Percentiles rank a stretch among this genome's conserved stretches.
phyloP scores from a whole-genome alignment of 2,329 filamentous ascomycete species.

The Ophiosphaerella korrae region DNA sequence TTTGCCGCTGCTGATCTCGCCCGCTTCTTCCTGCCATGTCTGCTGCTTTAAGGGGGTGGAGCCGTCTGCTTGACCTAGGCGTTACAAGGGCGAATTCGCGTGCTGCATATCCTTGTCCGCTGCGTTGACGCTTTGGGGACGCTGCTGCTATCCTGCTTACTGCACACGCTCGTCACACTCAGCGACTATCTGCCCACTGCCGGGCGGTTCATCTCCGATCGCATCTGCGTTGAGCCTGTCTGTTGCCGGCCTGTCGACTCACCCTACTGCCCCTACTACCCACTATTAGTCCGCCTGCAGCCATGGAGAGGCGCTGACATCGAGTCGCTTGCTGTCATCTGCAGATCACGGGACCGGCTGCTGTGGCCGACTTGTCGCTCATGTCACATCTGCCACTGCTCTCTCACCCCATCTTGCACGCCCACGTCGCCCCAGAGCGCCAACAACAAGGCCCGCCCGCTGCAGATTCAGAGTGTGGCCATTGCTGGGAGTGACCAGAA shows the following conservation, averaged over 20 bases:
- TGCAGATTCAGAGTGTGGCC: neutral
- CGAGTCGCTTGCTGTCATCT: constrained; percentile 15
- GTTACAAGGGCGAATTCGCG: constrained; percentile 25
- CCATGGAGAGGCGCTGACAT: constrained; percentile 25
- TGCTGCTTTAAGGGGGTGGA: constrained; percentile 13
- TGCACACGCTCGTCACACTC: constrained; percentile 30
- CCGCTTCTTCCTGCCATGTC: constrained; percentile 1
- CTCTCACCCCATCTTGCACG: constrained; percentile 17
- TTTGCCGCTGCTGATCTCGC: constrained; percentile 12
- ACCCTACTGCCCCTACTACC: constrained; percentile 16
- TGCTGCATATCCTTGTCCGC: constrained; percentile 27
- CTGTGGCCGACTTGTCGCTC: constrained; percentile 20
- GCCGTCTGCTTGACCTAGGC: constrained; percentile 26
- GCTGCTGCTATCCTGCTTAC: constrained; percentile 12
- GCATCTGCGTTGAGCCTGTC: constrained; percentile 35
- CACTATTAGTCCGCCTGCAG: constrained; percentile 27
- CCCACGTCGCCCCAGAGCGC: constrained; percentile 12
- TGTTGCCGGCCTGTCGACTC: constrained; percentile 17
- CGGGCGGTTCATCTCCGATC: constrained; percentile 48
- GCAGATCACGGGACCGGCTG: constrained; percentile 39
- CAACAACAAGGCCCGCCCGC: constrained; percentile 4
- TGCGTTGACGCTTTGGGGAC: constrained; percentile 17
- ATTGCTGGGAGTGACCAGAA: constrained; percentile 10
- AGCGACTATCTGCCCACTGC: constrained; percentile 29
- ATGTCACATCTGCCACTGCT: constrained; percentile 28